Conservation (phyloP, 352 stramenopile genomes). For the Ophiocytium majus region DNA sequence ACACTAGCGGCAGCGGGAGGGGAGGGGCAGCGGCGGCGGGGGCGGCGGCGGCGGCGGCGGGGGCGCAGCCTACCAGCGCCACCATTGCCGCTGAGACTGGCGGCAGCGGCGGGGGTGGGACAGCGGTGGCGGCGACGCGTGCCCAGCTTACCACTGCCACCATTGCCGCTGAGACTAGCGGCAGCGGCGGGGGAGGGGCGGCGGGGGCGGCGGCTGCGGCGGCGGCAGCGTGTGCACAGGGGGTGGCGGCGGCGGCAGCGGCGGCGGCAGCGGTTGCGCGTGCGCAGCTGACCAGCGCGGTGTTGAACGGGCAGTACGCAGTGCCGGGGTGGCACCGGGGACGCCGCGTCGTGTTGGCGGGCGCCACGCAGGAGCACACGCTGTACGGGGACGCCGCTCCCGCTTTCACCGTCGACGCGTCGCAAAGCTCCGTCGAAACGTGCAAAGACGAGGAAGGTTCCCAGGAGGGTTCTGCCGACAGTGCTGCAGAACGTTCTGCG, state of each 20-base stretch:
- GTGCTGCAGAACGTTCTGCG: slow-evolving; percentile 32
- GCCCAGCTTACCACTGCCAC: too few species aligned
- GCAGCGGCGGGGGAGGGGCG: background rate
- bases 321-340: slow-evolving; percentile 26
- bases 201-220: background rate
- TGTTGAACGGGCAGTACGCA: slow-evolving; percentile 52
- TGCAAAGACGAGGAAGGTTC: too few species aligned
- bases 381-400: slow-evolving; percentile 17
- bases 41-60: background rate
- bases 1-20: background rate
- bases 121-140: too few species aligned
- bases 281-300: background rate
- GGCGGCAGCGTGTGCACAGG: background rate
- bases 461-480: too few species aligned
- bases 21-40: background rate
- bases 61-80: background rate
- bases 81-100: too few species aligned
- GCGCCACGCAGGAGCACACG: slow-evolving; percentile 46
- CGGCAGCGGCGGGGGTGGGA: background rate
- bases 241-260: background rate
- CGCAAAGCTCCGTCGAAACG: too few species aligned
- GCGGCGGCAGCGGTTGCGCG: slow-evolving; percentile 12
- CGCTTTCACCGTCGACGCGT: background rate
- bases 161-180: background rate
- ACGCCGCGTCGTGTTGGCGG: slow-evolving; percentile 12